Conservation (phyloP, 805 yeast genomes). For the Limtongozyma cylindracea region DNA sequence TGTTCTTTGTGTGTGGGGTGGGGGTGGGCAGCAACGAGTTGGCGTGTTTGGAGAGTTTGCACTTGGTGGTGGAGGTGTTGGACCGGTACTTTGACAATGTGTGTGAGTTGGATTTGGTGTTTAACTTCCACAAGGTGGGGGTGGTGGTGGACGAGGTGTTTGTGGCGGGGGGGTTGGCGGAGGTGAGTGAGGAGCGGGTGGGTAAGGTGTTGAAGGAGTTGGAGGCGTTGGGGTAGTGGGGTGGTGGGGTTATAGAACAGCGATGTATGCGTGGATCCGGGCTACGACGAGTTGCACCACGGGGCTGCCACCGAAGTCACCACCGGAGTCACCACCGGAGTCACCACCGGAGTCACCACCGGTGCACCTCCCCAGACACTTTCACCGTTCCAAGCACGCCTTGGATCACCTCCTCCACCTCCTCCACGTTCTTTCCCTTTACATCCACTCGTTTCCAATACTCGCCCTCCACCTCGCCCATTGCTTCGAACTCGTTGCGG, state of each 20-base stretch:
- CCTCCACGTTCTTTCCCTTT: slow-evolving; percentile 25
- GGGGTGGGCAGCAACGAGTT: slow-evolving; percentile 67
- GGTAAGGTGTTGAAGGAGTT: slow-evolving; percentile 37
- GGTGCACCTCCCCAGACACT: too few relatives aligned
- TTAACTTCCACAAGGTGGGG: slow-evolving; percentile 72
- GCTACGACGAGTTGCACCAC: too few relatives aligned
- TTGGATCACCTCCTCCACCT: slow-evolving; percentile 23
- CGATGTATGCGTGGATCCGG: too few relatives aligned
- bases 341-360: too few relatives aligned
- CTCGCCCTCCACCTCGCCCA: too few relatives aligned
- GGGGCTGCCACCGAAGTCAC: too few relatives aligned
- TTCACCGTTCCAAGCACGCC: too few relatives aligned
- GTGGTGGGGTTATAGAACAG: too few relatives aligned
- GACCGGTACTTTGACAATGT: slow-evolving; percentile 77
- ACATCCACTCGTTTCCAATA: slow-evolving; percentile 30
- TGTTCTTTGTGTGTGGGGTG: slow-evolving; percentile 67
- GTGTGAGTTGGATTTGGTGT: slow-evolving; percentile 82
- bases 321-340: too few relatives aligned
- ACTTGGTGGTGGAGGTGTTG: slow-evolving; percentile 67
- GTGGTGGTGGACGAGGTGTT: slow-evolving; percentile 69
- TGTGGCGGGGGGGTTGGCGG: slow-evolving; percentile 77
- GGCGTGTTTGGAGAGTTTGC: slow-evolving; percentile 61
- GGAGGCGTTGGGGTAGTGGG: slow-evolving; percentile 12
- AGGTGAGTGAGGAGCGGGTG: slow-evolving; percentile 47
- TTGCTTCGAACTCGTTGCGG: slow-evolving; percentile 32